Evolutionary conservation across 768 basidiomycete species (phyloP), one percentile per base, ranked within the genome.

Genomic region (Termitomyces sp.): DNA sequence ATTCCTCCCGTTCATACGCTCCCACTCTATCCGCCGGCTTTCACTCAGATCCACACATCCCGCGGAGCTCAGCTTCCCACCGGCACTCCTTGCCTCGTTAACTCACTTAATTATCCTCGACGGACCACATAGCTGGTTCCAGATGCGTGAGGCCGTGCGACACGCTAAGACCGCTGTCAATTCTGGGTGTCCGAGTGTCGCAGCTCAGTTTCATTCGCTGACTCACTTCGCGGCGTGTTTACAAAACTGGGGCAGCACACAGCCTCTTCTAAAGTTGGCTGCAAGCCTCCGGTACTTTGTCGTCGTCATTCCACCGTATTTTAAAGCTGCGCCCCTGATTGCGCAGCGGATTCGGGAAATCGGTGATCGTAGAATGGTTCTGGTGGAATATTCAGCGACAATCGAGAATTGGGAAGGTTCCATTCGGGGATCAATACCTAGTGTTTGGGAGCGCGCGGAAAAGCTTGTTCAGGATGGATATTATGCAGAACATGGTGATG

Each of bases 81-180:
- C 58, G 5, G 45, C 44, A 2, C 53, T 67, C 10, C 43, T 66
- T 6, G 50, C 64, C 16, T 50, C 58, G 3, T 27, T 70, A 5
- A 67, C 69, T 5, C 69, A 68, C 54, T 57, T 70, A 0, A 50
- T 61, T 32, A 60, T 70, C 29, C 58, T 67, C 36, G 59, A 58
- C 36, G 60, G 64, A 16, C 55, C 61, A 1, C 60, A 58, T 20
- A 54, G 40, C 1, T 69, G 64, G 64, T 63, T 59, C 27, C 60
- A 61, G 23, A 57, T 65, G 50, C 49, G 62, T 1, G 52, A 63
- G 20, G 61, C 58, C 13, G 54, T 48, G 7, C 64, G 50, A 12
- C 50, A 57, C 20, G 55, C 51, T 20, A 57, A 52, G 20, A 52
- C 48, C 39, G 43, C 49, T 13, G 43, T 25, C 38, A 46, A 46